Evolutionary conservation across 768 basidiomycete genomes (phyloP).

Genomic region (Sporobolomyces phaffii): DNA sequence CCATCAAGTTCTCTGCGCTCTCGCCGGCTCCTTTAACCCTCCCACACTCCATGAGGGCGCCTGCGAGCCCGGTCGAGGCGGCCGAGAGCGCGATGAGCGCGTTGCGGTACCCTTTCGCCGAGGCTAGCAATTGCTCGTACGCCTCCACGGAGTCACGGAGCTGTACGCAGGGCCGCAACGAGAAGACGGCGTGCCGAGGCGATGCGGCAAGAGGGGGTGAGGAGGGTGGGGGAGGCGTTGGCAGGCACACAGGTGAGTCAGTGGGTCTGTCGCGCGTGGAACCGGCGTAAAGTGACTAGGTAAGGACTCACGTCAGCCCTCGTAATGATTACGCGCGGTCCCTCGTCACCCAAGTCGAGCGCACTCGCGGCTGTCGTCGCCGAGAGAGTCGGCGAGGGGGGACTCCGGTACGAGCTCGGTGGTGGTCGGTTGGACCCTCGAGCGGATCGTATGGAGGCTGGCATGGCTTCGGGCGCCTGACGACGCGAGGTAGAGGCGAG

Average conservation of each 20-base stretch:
- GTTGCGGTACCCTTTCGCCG: conserved; percentile 32
- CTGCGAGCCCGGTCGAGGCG: conserved; percentile 32
- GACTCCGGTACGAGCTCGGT: conserved; percentile 7
- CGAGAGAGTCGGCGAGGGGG: conserved; percentile 2
- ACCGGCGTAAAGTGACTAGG: no score
- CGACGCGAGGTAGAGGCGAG: not conserved
- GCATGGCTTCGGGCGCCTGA: no score
- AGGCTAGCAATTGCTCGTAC: conserved; percentile 24
- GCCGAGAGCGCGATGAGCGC: conserved; percentile 32
- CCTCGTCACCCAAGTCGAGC: conserved; percentile 21
- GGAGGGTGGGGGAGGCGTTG: not conserved
- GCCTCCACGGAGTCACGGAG: conserved; percentile 33
- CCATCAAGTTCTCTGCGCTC: conserved; percentile 28
- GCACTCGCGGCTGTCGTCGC: conserved; percentile 9
- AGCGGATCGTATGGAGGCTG: conserved; percentile 2
- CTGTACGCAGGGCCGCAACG: not conserved
- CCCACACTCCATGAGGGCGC: conserved; percentile 32
- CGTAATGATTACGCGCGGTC: conserved; percentile 20
- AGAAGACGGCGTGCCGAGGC: not conserved
- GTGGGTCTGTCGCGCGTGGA: not conserved
- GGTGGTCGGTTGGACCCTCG: not conserved
- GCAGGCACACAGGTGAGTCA: no score
- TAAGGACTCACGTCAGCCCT: conserved; percentile 22
- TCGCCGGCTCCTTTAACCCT: conserved; percentile 38
- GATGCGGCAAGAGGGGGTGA: not conserved